These are phyloP conservation scores for Acorus calamus DNA, from an alignment of 106 monocot species.

Conservation along the genomic window DNA sequence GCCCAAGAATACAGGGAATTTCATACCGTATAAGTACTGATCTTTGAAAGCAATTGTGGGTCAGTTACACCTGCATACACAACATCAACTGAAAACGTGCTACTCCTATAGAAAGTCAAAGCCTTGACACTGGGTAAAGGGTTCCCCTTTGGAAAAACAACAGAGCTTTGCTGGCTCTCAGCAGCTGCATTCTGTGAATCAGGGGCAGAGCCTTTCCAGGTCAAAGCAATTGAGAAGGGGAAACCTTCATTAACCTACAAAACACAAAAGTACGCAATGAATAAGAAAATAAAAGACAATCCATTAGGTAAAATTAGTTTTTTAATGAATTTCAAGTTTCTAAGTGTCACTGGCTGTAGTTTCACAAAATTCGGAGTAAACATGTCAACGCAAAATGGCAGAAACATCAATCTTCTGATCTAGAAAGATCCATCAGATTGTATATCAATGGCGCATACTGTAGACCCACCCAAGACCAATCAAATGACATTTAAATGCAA, in stretches of 20 bases:
- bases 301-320: too few species aligned
- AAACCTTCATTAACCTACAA: conserved; percentile 81
- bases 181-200: conserved; percentile 31
- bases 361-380: too few species aligned
- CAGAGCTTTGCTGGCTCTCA: conserved; percentile 33
- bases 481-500: not conserved
- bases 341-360: too few species aligned
- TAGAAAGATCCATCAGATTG: too few species aligned
- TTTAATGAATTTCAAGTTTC: too few species aligned
- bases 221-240: conserved; percentile 69
- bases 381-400: too few species aligned
- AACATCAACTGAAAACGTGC: conserved; percentile 58
- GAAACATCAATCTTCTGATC: too few species aligned
- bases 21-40: conserved; percentile 74
- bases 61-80: conserved; percentile 38
- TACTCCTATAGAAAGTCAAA: conserved; percentile 39
- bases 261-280: not conserved
- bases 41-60: conserved; percentile 32
- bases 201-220: conserved; percentile 54
- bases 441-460: too few species aligned
- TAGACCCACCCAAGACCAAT: too few species aligned
- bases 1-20: not conserved
- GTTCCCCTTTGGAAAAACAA: conserved; percentile 78
- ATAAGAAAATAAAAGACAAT: too few species aligned
- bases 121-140: conserved; percentile 46